Evolutionary conservation across 2,329 filamentous ascomycete species (phyloP).

Genomic region (Aspergillus ochraceus): DNA sequence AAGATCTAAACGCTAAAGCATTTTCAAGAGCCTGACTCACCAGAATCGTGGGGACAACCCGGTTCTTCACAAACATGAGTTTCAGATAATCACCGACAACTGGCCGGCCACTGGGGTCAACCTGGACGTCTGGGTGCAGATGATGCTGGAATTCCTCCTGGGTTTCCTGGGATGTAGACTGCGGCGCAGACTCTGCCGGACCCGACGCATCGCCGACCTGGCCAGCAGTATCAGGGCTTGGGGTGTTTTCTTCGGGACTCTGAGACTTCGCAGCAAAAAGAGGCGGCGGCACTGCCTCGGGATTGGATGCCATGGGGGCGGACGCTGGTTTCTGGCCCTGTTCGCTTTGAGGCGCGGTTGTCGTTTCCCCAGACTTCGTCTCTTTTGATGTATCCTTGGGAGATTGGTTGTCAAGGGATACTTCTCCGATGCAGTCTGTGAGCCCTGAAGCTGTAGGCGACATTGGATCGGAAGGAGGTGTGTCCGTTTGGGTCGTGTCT

Average conservation of each 20-base stretch:
- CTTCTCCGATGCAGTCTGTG: slow-evolving; percentile 54
- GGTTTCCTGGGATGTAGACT: slow-evolving; percentile 22
- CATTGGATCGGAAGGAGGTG: slow-evolving; percentile 34
- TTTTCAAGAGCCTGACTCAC: slow-evolving; percentile 57
- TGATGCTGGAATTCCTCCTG: slow-evolving; percentile 27
- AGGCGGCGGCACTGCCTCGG: slow-evolving; percentile 69
- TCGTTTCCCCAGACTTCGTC: slow-evolving; percentile 8
- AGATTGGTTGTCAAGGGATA: slow-evolving; percentile 62
- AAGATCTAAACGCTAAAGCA: background rate
- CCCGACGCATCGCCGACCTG: slow-evolving; percentile 18
- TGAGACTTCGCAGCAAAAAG: slow-evolving; percentile 55
- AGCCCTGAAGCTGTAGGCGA: slow-evolving; percentile 56
- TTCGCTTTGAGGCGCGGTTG: slow-evolving; percentile 4
- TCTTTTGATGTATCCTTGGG: slow-evolving; percentile 32
- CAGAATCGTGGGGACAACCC: slow-evolving; percentile 91
- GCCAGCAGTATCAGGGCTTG: slow-evolving; percentile 18
- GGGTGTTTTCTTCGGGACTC: slow-evolving; percentile 22
- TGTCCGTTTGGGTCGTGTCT: slow-evolving; percentile 22
- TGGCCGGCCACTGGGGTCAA: slow-evolving; percentile 64
- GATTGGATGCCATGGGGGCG: slow-evolving; percentile 51
- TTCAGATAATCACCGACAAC: slow-evolving; percentile 95
- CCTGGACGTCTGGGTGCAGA: slow-evolving; percentile 50
- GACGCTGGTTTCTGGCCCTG: slow-evolving; percentile 11
- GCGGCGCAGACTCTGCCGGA: slow-evolving; percentile 14
- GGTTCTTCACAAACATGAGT: slow-evolving; percentile 92